Evolutionary conservation across 2,329 filamentous ascomycete species (phyloP), one percentile per base, ranked within the genome.

Genomic region (Pseudogymnoascus pannorum): DNA sequence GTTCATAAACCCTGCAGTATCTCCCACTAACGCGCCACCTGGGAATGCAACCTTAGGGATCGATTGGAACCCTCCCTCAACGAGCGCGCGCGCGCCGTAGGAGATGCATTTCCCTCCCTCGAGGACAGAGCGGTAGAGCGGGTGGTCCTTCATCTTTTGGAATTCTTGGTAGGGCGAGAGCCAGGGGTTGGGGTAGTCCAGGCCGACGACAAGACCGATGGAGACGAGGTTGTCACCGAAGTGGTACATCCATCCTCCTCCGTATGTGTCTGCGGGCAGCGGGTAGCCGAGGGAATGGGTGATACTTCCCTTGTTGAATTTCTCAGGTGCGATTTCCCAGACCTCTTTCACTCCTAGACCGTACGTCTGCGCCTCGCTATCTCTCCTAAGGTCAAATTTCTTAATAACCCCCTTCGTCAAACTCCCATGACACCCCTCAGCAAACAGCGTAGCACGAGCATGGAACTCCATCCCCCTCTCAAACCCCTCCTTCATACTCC

Each of bases 401-500:
- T 92, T 94, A 68, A 91, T 89, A 60, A 97, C 87, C 75, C 97
- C 89, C 79, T 99, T 99, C 59, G 88, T 93, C 75, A 99, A 76
- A 76, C 91, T 96, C 65, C 94, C 94, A 73, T 99, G 94, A 72
- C 93, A 97, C 11, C 94, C 94, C 77, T 99, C 94, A 11, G 84
- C 94, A 63, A 99, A 92, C 61, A 99, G 81, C 36, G 94, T 99
- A 58, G 94, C 87, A 62, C 89, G 82, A 5, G 94, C 93, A 71
- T 96, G 92, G 73, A 99, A 99, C 76, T 96, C 94, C 94, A 99
- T 99, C 63, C 94, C 94, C 64, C 94, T 84, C 79, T 97, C 92
- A 71, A 97, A 99, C 5, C 82, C 87, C 61, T 94, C 89, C 78
- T 96, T 97, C 35, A 92, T 85, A 73, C 88, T 88, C 38, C 93